A percentile compares a stretch with the other conserved stretches of the same genome.
Evolutionary conservation across 1,139 yeast species (phyloP).

Genomic region (Pichia cactophila): DNA sequence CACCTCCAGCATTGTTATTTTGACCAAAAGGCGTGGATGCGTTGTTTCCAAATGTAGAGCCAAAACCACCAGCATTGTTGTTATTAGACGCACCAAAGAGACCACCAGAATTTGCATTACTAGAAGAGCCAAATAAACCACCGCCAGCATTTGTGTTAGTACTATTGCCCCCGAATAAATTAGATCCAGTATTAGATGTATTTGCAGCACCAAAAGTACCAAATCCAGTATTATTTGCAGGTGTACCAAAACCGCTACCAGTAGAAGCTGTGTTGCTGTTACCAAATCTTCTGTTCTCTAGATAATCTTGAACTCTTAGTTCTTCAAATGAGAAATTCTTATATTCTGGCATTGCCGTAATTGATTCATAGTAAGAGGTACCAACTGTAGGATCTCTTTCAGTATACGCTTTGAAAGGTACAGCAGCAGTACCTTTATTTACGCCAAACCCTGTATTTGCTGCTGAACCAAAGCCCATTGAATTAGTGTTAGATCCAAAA

Average conservation of each 20-base stretch:
- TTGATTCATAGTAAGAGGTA: conserved; percentile 60
- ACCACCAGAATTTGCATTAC: conserved; percentile 7
- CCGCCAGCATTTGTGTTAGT: conserved; percentile 16
- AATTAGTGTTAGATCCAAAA: conserved; percentile 13
- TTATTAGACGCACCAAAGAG: conserved; percentile 18
- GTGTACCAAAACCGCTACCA: conserved; percentile 18
- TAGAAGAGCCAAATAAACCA: conserved; percentile 15
- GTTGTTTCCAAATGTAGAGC: conserved; percentile 14
- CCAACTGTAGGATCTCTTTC: conserved; percentile 68
- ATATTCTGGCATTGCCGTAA: conserved; percentile 88
- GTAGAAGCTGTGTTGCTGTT: conserved; percentile 20
- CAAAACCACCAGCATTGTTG: conserved; percentile 19
- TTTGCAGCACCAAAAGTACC: conserved; percentile 12
- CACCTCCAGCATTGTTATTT: conserved; percentile 11
- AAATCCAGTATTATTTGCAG: conserved; percentile 5
- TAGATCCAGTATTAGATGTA: conserved; percentile 5
- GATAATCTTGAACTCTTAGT: conserved; percentile 81
- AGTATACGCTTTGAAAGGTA: conserved; percentile 54
- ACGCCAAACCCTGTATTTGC: conserved; percentile 24
- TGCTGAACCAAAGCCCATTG: conserved; percentile 24
- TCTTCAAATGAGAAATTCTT: conserved; percentile 78
- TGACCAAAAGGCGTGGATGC: background rate
- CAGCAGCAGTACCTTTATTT: conserved; percentile 56
- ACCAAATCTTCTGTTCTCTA: conserved; percentile 63
- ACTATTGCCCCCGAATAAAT: conserved; percentile 21